Conservation (phyloP, 495 filamentous ascomycete genomes). For the Trypethelium eluteriae region DNA sequence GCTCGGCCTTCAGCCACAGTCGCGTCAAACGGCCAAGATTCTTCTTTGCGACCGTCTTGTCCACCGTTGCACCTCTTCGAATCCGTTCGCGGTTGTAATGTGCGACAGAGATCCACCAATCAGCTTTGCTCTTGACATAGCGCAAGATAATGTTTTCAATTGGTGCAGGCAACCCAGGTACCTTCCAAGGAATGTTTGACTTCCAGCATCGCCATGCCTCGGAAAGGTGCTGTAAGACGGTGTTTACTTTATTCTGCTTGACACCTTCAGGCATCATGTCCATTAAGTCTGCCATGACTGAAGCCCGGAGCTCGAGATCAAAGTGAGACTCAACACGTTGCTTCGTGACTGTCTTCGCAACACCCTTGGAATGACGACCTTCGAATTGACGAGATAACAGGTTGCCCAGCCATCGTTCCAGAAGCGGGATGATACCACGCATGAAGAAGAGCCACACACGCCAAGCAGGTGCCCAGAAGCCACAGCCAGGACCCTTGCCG, state of each 20-base stretch:
- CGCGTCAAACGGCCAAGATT: slow-evolving; percentile 92
- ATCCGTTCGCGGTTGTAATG: slow-evolving; percentile 99
- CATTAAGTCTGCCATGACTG: slow-evolving; percentile 98
- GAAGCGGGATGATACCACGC: slow-evolving; percentile 92
- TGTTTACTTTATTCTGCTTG: slow-evolving; percentile 99
- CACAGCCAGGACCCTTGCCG: slow-evolving; percentile 95
- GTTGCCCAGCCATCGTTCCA: slow-evolving; percentile 97
- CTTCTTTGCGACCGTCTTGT: slow-evolving; percentile 99
- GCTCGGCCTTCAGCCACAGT: slow-evolving; percentile 96
- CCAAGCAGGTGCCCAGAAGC: slow-evolving; percentile 99
- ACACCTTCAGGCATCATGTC: slow-evolving; percentile 99
- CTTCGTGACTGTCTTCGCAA: slow-evolving; percentile 98
- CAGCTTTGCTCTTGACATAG: slow-evolving; percentile 97
- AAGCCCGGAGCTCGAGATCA: slow-evolving; percentile 93
- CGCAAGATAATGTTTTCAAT: slow-evolving; percentile 98
- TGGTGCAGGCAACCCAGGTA: slow-evolving; percentile 87
- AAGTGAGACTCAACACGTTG: slow-evolving; percentile 99
- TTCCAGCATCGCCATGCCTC: slow-evolving; percentile 99
- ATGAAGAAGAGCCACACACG: slow-evolving; percentile 99
- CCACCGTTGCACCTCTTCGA: slow-evolving; percentile 88
- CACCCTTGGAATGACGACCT: slow-evolving; percentile 96
- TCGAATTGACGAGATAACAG: slow-evolving; percentile 95
- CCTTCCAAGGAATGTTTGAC: slow-evolving; percentile 99
- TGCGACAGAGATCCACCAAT: slow-evolving; percentile 99
- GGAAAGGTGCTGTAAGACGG: slow-evolving; percentile 91